Percentiles rank a stretch among this genome's conserved stretches.
Evolutionary conservation across 495 filamentous ascomycete genomes (phyloP).

Genomic region (Penicillium riverlandense): DNA sequence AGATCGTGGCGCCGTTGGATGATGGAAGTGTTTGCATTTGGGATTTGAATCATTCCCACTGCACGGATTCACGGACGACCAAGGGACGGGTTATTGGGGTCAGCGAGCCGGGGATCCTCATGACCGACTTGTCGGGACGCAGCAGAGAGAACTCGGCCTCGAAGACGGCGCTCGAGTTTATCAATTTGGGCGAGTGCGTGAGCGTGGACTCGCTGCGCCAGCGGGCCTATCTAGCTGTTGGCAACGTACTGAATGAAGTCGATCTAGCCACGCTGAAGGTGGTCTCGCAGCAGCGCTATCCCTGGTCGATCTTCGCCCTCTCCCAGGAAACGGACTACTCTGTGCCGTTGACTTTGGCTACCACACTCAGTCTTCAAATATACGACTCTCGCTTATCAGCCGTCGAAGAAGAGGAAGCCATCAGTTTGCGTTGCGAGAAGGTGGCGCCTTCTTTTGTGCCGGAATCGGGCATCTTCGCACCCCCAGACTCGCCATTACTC

Average conservation of each 20-base stretch:
- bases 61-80: constrained; percentile 24
- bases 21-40: constrained; percentile 82
- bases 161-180: constrained; percentile 44
- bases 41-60: constrained; percentile 62
- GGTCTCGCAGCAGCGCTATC: constrained; percentile 64
- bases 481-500: constrained; percentile 31
- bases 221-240: constrained; percentile 70
- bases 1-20: constrained; percentile 72
- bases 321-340: constrained; percentile 64
- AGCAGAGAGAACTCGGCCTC: constrained; percentile 28
- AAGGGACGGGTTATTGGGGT: constrained; percentile 59
- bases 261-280: constrained; percentile 73
- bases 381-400: constrained; percentile 62
- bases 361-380: constrained; percentile 73
- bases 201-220: constrained; percentile 67
- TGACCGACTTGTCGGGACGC: constrained; percentile 35
- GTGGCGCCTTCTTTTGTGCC: constrained; percentile 18
- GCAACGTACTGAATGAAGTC: constrained; percentile 70
- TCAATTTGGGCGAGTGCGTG: constrained; percentile 77
- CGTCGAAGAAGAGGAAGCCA: constrained; percentile 34
- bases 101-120: constrained; percentile 59
- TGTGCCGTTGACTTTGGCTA: constrained; percentile 79
- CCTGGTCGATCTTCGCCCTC: constrained; percentile 76
- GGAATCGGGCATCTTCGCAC: constrained; percentile 26
- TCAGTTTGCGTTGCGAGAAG: constrained; percentile 35